Percentiles rank a stretch among this genome's conserved stretches.
phyloP scores from a whole-genome alignment of 192 early-diverging fungal genomes.

The Linnemannia elongata region DNA sequence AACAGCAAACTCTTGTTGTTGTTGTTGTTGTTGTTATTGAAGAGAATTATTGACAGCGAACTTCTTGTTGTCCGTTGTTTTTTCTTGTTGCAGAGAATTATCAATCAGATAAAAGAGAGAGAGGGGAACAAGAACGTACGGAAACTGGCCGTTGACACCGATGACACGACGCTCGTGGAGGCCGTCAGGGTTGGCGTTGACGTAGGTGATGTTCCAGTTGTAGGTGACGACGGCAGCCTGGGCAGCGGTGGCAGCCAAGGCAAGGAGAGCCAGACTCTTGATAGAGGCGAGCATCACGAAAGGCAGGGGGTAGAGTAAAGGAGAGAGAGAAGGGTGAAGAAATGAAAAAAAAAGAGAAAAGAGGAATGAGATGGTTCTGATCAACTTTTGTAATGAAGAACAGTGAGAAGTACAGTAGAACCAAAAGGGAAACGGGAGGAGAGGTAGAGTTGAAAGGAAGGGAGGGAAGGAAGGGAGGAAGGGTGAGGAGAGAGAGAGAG shows the following conservation, averaged over 20 bases:
- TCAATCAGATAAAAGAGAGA: not conserved
- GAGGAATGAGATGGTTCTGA: not conserved
- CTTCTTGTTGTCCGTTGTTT: no score
- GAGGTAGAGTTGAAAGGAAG: constrained; percentile 43
- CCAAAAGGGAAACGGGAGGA: not conserved
- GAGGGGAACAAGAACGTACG: constrained; percentile 59
- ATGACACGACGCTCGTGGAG: constrained; percentile 71
- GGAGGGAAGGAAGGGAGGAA: constrained; percentile 25
- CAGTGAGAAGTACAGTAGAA: not conserved
- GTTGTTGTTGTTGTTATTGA: not conserved
- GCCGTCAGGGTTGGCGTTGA: constrained; percentile 77
- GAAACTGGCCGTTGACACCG: constrained; percentile 76
- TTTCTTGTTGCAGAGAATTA: no score
- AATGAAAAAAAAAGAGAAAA: constrained; percentile 36
- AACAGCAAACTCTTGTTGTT: not conserved
- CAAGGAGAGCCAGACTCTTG: constrained; percentile 53
- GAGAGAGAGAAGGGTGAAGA: constrained; percentile 21
- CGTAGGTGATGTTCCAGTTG: constrained; percentile 80
- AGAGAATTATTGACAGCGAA: no score
- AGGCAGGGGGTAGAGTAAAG: not conserved
- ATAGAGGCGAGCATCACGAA: constrained; percentile 48
- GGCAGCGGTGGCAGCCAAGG: constrained; percentile 48
- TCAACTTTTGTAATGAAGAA: constrained; percentile 25
- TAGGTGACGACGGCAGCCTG: constrained; percentile 71
- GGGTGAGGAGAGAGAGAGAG: constrained; percentile 9